Conservation (phyloP, 345 rosid species). For the Ceriops zippeliana region DNA sequence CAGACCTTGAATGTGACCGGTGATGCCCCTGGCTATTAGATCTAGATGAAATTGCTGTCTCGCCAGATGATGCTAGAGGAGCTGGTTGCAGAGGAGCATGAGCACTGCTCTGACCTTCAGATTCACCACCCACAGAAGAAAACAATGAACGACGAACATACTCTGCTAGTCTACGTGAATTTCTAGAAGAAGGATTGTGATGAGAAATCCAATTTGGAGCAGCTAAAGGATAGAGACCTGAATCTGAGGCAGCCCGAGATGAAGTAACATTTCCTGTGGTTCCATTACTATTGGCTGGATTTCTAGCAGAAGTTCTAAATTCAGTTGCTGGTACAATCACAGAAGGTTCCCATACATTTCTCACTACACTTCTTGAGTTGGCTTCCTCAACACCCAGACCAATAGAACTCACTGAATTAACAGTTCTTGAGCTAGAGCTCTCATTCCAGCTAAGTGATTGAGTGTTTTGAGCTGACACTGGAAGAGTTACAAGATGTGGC, state of each 20-base stretch:
- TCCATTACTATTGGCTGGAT: conserved; percentile 36
- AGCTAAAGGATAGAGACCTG: conserved; percentile 45
- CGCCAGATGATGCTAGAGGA: conserved; percentile 41
- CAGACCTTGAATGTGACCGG: conserved; percentile 51
- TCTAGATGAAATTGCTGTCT: conserved; percentile 46
- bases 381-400: conserved; percentile 42
- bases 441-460: conserved; percentile 54
- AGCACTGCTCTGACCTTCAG: conserved; percentile 46
- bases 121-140: conserved; percentile 44
- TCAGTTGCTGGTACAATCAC: conserved; percentile 47
- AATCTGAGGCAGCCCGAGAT: conserved; percentile 40
- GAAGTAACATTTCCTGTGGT: conserved; percentile 47
- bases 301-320: conserved; percentile 35
- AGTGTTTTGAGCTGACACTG: conserved; percentile 44
- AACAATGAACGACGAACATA: conserved; percentile 65
- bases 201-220: conserved; percentile 45
- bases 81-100: conserved; percentile 32
- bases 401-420: conserved; percentile 39
- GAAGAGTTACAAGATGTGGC: conserved; percentile 40
- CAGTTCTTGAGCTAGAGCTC: conserved; percentile 42
- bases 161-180: conserved; percentile 67
- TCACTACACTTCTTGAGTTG: conserved; percentile 38
- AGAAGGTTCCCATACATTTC: conserved; percentile 50
- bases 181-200: conserved; percentile 40
- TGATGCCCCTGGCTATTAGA: conserved; percentile 43